Percentiles rank a stretch among this genome's conserved stretches.
phyloP scores from a whole-genome alignment of 352 stramenopile genomes.

The Globisporangium alternatum region DNA sequence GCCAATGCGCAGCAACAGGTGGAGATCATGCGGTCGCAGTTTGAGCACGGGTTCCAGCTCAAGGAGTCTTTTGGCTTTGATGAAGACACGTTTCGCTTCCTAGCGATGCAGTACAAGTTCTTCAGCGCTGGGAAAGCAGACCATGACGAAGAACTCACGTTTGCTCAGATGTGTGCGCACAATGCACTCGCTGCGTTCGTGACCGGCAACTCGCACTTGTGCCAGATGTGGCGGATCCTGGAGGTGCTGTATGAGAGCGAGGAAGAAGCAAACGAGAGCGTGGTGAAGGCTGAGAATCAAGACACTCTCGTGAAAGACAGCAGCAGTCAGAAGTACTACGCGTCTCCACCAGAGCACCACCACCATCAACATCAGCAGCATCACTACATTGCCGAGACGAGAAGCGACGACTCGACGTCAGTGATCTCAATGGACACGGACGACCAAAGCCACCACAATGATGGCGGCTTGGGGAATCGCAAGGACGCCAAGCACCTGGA shows the following conservation, averaged over 20 bases:
- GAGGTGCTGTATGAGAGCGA: slow-evolving; percentile 66
- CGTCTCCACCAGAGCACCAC: neutral
- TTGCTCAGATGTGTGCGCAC: slow-evolving; percentile 76
- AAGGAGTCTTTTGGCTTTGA: slow-evolving; percentile 86
- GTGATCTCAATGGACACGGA: slow-evolving; percentile 21
- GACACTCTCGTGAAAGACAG: neutral
- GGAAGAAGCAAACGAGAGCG: slow-evolving; percentile 19
- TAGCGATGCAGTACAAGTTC: slow-evolving; percentile 71
- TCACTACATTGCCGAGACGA: slow-evolving; percentile 16
- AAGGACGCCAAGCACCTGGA: slow-evolving; percentile 18
- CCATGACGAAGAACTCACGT: slow-evolving; percentile 32
- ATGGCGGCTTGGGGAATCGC: slow-evolving; percentile 6
- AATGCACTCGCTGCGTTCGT: slow-evolving; percentile 80
- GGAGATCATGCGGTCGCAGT: slow-evolving; percentile 59
- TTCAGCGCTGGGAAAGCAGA: slow-evolving; percentile 23
- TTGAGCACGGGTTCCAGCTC: slow-evolving; percentile 62
- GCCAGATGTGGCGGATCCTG: slow-evolving; percentile 86
- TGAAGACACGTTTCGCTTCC: slow-evolving; percentile 79
- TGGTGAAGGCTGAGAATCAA: neutral
- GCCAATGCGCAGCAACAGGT: slow-evolving; percentile 47
- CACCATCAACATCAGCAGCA: slow-evolving; percentile 10
- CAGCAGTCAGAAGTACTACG: slow-evolving; percentile 12
- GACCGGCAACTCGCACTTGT: slow-evolving; percentile 66
- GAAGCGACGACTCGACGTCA: slow-evolving; percentile 19
- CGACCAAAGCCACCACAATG: slow-evolving; percentile 21